A percentile compares a stretch with the other conserved stretches of the same genome.
These are phyloP conservation scores for Penicillium flavigenum DNA, from an alignment of 495 filamentous ascomycete species.

Conservation along the genomic window DNA sequence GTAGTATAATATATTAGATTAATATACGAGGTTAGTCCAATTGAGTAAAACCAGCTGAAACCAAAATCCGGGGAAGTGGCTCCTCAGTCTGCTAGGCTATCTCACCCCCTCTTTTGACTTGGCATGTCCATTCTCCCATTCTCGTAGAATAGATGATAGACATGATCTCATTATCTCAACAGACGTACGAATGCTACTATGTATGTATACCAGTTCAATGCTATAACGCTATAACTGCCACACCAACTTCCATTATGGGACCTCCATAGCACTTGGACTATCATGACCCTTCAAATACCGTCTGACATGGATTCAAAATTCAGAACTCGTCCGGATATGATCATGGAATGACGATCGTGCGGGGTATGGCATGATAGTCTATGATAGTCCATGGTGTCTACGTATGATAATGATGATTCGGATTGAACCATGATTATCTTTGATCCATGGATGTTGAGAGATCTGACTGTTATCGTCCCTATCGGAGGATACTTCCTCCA, in stretches of 20 bases:
- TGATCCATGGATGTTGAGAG: too few species aligned
- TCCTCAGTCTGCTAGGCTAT: constrained; percentile 7
- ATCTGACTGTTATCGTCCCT: not conserved
- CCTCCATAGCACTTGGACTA: constrained; percentile 5
- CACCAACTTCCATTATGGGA: constrained; percentile 19
- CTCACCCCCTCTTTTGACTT: constrained; percentile 1
- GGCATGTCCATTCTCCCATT: not conserved
- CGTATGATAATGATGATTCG: not conserved
- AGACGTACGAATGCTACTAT: not conserved
- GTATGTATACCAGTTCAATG: not conserved
- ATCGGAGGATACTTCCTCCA: constrained; percentile 10
- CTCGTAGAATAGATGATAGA: not conserved
- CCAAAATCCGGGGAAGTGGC: constrained; percentile 28
- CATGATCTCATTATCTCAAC: constrained; percentile 15
- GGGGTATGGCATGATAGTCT: constrained; percentile 17
- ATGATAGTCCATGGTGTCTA: not conserved
- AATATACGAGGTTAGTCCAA: constrained; percentile 1
- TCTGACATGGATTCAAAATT: constrained; percentile 6
- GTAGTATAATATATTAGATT: not conserved
- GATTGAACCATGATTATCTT: not conserved
- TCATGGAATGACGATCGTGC: constrained; percentile 26
- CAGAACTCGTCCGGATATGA: constrained; percentile 4
- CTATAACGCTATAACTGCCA: not conserved
- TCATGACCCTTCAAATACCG: constrained; percentile 4
- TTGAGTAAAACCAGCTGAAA: constrained; percentile 10